Evolutionary conservation across 164 flowering plant species (phyloP), one percentile per base, ranked within the genome.

Genomic region (Aristolochia fimbriata): DNA sequence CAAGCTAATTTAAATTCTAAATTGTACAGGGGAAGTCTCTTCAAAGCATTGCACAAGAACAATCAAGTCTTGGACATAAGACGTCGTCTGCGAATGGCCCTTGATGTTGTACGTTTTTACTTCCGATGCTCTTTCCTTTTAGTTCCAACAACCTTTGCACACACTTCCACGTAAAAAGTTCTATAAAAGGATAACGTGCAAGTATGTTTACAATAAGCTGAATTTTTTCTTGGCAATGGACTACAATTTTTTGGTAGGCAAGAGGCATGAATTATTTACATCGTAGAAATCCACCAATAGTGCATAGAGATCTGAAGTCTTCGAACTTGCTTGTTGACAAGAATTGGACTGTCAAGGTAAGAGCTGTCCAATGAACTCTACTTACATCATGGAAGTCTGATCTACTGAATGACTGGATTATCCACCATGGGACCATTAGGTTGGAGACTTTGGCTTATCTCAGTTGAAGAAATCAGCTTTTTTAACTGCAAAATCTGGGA

Each of bases 241-340:
- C 10, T 41, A 8, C 41, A 22, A 41, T 41, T 45, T 47, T 63
- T 15, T 56, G 75, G 70, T 81, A 90, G 95, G 88, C 88, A 31
- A 80, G 82, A 74, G 97, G 97, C 10, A 82, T 90, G 90, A 90
- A 90, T 68, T 90, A 90, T 73, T 74, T 90, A 77, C 97, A 90
- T 67, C 77, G 53, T 30, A 75, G 91, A 54, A 87, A 80, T 76
- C 97, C 97, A 33, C 94, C 97, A 11, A 83, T 90, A 57, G 80
- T 90, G 21, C 97, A 90, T 54, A 75, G 95, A 71, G 97, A 90
- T 70, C 65, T 90, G 47, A 90, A 90, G 76, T 80, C 97, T 58
- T 80, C 97, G 27, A 90, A 90, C 65, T 78, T 90, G 27, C 87
- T 90, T 41, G 97, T 90, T 48, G 92, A 85, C 61, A 83, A 67